Base-by-base conservation (phyloP, 306 rosid species). In the Glycyrrhiza uralensis region DNA sequence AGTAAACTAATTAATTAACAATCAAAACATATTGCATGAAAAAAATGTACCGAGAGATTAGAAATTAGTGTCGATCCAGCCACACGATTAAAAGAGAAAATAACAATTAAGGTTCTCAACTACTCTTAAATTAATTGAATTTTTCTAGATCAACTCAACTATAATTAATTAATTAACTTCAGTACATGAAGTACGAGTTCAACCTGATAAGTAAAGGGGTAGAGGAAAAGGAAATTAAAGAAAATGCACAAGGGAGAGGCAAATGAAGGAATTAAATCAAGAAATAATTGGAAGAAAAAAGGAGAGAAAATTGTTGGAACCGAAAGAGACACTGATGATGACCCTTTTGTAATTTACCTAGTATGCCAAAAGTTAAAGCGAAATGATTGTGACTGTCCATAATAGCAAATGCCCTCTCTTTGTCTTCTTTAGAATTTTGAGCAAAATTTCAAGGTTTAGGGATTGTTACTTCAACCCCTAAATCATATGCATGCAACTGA, bases 321-420 rank as follows among this genome's bases (percentile, higher is more conserved):
- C 22, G 20, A 56, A 14, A 62, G 29, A 49, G 8, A 36, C 17
- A 14, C 2, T 3, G 10, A 54, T 50, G 30, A 15, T 50, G 36
- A 69, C 20, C 1, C 20, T 3, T 41, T 23, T 35, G 2, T 5
- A 15, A n/a, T 64, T 83, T 85, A 92, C 97, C 97, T 17, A 89
- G 75, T 19, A 92, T 19, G 38, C 97, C 97, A 65, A 92, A 92
- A 19, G 84, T 71, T 26, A 87, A 67, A 44, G 85, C 67, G 84
- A 81, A 74, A 23, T 71, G 32, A 70, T 82, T 81, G 18, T 67
- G 76, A 46, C 14, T 24, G 54, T 51, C 52, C 45, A 80, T 7
- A 7, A 68, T 6, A 7, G 86, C 76, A 88, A 38, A 88, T 83
- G 15, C 13, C 24, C 60, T 47, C 62, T 45, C 36, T 26, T 24